These are phyloP conservation scores for Euclidium syriacum DNA, from an alignment of 345 rosid species.

Conservation along the genomic window DNA sequence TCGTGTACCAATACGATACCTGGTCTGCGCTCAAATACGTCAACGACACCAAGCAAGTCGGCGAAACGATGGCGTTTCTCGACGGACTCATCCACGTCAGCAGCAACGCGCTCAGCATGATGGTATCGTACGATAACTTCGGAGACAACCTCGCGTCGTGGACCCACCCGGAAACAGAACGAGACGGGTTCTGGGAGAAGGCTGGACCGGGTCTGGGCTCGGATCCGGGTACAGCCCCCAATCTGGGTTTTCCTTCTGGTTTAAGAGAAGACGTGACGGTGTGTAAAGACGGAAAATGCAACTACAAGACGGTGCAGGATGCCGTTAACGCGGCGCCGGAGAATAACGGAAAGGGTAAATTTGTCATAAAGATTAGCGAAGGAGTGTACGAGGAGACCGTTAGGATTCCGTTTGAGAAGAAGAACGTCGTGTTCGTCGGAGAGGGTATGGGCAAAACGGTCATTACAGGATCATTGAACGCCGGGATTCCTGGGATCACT, in stretches of 20 bases:
- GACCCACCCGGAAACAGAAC: slow-evolving; percentile 67
- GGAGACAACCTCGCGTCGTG: slow-evolving; percentile 48
- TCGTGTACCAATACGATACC: slow-evolving; percentile 69
- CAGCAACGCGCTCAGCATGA: slow-evolving; percentile 78
- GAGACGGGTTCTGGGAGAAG: slow-evolving; percentile 64
- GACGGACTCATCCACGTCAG: slow-evolving; percentile 37
- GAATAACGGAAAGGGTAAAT: slow-evolving; percentile 30
- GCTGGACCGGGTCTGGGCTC: slow-evolving; percentile 19
- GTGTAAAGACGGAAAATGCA: slow-evolving; percentile 43
- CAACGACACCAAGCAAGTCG: slow-evolving; percentile 48
- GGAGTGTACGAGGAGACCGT: slow-evolving; percentile 78
- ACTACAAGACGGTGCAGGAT: slow-evolving; percentile 62
- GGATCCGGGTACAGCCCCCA: slow-evolving; percentile 6
- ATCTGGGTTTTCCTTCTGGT: slow-evolving; percentile 42
- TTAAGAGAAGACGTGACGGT: slow-evolving; percentile 60
- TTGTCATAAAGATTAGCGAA: slow-evolving; percentile 54
- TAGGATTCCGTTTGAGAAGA: slow-evolving; percentile 71
- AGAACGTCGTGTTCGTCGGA: slow-evolving; percentile 71
- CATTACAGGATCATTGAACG: slow-evolving; percentile 56
- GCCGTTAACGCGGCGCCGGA: slow-evolving; percentile 83
- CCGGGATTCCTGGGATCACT: slow-evolving; percentile 53
- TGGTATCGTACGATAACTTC: slow-evolving; percentile 47
- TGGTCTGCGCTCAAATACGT: slow-evolving; percentile 67
- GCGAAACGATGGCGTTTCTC: slow-evolving; percentile 58
- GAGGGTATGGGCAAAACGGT: slow-evolving; percentile 90